Conservation (phyloP, 2,329 filamentous ascomycete species). For the Colletotrichum costaricense region DNA sequence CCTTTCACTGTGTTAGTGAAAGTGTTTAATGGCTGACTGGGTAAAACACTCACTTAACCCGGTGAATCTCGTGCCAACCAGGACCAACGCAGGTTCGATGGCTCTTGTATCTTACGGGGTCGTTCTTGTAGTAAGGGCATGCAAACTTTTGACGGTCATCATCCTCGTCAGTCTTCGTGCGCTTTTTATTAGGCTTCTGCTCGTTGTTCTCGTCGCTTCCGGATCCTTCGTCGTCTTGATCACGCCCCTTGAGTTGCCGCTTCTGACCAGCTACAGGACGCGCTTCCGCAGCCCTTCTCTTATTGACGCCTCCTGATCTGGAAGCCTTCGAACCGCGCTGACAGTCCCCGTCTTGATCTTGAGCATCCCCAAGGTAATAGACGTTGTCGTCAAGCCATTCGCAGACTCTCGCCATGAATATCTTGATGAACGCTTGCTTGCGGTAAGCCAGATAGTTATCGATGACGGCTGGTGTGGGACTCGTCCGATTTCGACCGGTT, state of each 20-base stretch:
- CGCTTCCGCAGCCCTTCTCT: neutral
- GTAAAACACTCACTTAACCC: conserved; percentile 46
- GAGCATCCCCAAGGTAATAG: conserved; percentile 9
- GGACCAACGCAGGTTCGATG: conserved; percentile 48
- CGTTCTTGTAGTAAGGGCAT: conserved; percentile 53
- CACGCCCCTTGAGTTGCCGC: neutral
- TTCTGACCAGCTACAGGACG: neutral
- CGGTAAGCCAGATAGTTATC: conserved; percentile 17
- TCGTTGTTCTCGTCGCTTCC: neutral
- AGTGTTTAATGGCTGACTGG: neutral
- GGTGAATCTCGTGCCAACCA: conserved; percentile 50
- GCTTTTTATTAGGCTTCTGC: conserved; percentile 17
- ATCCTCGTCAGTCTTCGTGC: conserved; percentile 10
- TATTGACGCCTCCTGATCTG: neutral
- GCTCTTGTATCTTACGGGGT: conserved; percentile 45
- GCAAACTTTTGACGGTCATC: conserved; percentile 40
- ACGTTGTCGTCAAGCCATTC: conserved; percentile 24
- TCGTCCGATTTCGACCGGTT: neutral
- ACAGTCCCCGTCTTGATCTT: neutral
- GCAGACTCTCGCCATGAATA: conserved; percentile 28
- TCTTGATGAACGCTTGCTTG: conserved; percentile 10
- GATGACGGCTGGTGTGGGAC: neutral
- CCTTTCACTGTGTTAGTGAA: conserved; percentile 27
- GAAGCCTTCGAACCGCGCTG: neutral
- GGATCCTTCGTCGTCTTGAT: neutral